Conservation (phyloP, 345 rosid species). For the Melaleuca alternifolia region DNA sequence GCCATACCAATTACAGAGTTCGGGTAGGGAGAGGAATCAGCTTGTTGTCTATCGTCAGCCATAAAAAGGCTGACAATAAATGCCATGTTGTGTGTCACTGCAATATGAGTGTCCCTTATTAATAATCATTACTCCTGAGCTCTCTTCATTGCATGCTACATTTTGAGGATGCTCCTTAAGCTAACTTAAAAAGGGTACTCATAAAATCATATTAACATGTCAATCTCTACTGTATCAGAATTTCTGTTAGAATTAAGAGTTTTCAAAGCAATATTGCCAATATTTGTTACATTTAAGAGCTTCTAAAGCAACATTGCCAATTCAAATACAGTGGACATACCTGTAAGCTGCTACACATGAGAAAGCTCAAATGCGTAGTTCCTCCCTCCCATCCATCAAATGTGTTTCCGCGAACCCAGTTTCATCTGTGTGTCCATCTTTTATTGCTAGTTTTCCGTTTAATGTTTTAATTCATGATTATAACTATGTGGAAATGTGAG, state of each 20-base stretch:
- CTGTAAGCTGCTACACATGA: background rate
- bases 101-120: background rate
- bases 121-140: background rate
- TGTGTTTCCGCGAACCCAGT: background rate
- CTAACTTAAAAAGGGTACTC: background rate
- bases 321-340: background rate
- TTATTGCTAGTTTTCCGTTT: background rate
- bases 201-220: background rate
- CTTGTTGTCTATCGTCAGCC: background rate
- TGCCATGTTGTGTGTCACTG: background rate
- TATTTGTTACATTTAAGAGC: background rate
- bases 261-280: background rate
- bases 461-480: background rate
- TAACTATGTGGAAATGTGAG: background rate
- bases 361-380: background rate
- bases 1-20: background rate
- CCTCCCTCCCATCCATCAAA: background rate
- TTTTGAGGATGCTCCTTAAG: background rate
- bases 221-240: background rate
- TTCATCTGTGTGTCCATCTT: background rate
- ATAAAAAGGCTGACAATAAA: background rate
- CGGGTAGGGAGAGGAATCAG: background rate
- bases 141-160: background rate
- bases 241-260: background rate
- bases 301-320: background rate